Percentiles rank a stretch among this genome's conserved stretches.
Conservation (phyloP, 306 rosid genomes). For the Cucurbita moschata region DNA sequence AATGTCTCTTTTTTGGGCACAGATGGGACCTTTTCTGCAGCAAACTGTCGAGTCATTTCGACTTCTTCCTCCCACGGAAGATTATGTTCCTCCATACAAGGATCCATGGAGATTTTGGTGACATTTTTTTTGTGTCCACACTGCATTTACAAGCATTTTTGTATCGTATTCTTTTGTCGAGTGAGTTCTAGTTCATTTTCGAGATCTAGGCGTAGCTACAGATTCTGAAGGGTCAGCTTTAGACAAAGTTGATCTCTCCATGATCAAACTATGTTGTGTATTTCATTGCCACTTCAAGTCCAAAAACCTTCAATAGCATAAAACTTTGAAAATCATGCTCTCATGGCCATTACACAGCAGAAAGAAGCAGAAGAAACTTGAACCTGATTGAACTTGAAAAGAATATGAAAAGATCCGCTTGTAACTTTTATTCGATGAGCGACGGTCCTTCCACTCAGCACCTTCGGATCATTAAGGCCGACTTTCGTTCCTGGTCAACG, state of each 20-base stretch:
- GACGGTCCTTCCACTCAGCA: too few relatives aligned
- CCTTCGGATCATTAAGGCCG: too few relatives aligned
- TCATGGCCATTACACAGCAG: too few relatives aligned
- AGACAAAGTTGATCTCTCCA: not conserved
- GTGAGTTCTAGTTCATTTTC: not conserved
- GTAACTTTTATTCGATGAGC: too few relatives aligned
- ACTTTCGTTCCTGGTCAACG: too few relatives aligned
- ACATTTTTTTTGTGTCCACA: not conserved
- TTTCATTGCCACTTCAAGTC: not conserved
- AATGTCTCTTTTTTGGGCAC: constrained; percentile 11
- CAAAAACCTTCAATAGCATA: not conserved
- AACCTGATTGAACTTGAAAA: too few relatives aligned
- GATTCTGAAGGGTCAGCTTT: not conserved
- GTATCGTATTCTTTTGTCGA: not conserved
- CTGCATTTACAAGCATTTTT: not conserved
- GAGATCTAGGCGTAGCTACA: not conserved
- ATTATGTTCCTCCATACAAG: constrained; percentile 84
- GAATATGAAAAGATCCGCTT: too few relatives aligned
- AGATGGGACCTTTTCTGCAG: constrained; percentile 70
- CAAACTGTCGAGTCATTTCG: constrained; percentile 71
- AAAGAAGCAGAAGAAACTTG: too few relatives aligned
- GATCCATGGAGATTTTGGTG: constrained; percentile 99
- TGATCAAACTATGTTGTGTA: not conserved
- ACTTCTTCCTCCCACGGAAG: constrained; percentile 60
- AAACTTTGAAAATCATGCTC: not conserved